Evolutionary conservation across 345 rosid species (phyloP).

Genomic region (Ceriops tagal): DNA sequence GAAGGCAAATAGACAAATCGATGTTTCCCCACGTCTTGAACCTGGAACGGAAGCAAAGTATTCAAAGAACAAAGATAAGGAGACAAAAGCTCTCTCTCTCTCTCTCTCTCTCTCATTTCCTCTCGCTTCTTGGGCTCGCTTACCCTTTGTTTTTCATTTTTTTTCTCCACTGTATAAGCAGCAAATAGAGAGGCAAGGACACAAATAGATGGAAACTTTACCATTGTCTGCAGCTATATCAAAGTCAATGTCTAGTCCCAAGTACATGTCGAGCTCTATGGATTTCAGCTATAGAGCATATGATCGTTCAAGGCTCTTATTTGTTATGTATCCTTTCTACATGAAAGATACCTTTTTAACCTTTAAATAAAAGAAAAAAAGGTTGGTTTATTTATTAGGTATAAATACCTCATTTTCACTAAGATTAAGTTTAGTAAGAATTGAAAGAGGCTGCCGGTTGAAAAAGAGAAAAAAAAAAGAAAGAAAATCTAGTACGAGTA

Average conservation of each 20-base stretch:
- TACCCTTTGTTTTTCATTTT: too few relatives aligned
- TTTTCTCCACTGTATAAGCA: too few relatives aligned
- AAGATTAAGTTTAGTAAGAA: too few relatives aligned
- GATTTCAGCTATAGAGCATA: slow-evolving; percentile 20
- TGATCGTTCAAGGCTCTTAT: slow-evolving; percentile 20
- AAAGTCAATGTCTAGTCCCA: slow-evolving; percentile 17
- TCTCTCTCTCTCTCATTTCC: background rate
- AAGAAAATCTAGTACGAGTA: too few relatives aligned
- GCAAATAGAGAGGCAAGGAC: too few relatives aligned
- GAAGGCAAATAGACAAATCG: background rate
- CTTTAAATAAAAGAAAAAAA: too few relatives aligned
- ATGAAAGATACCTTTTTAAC: too few relatives aligned
- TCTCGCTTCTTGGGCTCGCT: too few relatives aligned
- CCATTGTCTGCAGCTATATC: slow-evolving; percentile 28
- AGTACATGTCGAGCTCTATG: slow-evolving; percentile 19
- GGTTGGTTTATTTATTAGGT: too few relatives aligned
- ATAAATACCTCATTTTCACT: too few relatives aligned
- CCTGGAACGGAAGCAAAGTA: background rate
- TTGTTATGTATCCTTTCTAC: accelerated
- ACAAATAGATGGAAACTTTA: slow-evolving; percentile 29
- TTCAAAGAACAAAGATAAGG: slow-evolving; percentile 25
- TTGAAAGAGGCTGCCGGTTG: too few relatives aligned
- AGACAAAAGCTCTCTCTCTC: slow-evolving; percentile 14
- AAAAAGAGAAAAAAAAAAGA: too few relatives aligned
- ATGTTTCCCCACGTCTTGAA: slow-evolving; percentile 11